phyloP scores from a whole-genome alignment of 176 grass and related monocot species.

The Carex cristatella region DNA sequence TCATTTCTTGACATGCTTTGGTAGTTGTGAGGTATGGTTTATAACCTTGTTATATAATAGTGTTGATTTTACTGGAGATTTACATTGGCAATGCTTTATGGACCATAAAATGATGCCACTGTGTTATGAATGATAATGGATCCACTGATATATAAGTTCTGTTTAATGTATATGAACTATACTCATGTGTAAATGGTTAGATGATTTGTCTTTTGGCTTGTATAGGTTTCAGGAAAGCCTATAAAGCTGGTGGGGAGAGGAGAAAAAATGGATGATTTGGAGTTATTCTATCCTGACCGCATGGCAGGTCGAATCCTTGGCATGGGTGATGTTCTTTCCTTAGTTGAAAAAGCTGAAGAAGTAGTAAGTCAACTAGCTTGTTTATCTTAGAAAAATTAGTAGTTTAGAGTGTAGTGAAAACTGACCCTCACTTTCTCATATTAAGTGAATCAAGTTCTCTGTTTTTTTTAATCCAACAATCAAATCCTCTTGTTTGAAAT shows the following conservation, averaged over 20 bases:
- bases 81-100: not conserved
- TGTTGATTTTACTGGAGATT: not conserved
- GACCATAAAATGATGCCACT: not conserved
- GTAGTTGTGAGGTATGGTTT: not conserved
- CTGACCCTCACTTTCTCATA: not conserved
- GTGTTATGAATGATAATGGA: not conserved
- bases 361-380: conserved; percentile 45
- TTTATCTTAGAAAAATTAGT: not conserved
- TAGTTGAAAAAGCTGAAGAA: conserved; percentile 96
- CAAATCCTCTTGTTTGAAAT: not conserved
- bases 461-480: not conserved
- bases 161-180: not conserved
- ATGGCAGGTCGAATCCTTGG: conserved; percentile 91
- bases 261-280: conserved; percentile 84
- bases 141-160: not conserved
- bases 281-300: conserved; percentile 91
- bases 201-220: conserved; percentile 5
- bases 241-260: conserved; percentile 92
- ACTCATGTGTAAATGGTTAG: not conserved
- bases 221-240: conserved; percentile 84
- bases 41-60: not conserved
- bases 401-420: not conserved
- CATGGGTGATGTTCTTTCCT: conserved; percentile 99
- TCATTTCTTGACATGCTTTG: conserved; percentile 4
- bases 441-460: not conserved